A percentile compares a stretch with the other conserved stretches of the same genome.
Evolutionary conservation across 1,139 yeast species (phyloP).

Genomic region (Pichia sp.): DNA sequence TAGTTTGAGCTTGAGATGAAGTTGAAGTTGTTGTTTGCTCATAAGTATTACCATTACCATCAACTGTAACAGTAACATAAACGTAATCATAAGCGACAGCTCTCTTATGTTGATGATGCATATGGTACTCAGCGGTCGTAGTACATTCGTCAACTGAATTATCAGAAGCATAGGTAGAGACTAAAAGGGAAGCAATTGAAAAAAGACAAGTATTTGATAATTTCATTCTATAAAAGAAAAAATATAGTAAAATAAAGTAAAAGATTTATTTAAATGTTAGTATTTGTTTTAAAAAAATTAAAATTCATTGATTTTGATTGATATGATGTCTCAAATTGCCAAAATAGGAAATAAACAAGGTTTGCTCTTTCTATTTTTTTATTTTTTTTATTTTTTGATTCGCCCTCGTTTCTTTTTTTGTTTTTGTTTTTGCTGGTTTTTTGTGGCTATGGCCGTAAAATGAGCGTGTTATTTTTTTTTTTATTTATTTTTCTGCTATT

Average conservation of each 20-base stretch:
- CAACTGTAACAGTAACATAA: conserved; percentile 71
- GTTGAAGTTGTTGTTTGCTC: conserved; percentile 23
- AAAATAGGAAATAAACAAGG: neutral
- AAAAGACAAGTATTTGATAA: conserved; percentile 26
- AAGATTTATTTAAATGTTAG: too few relatives aligned
- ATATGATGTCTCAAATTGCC: neutral
- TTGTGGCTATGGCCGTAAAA: too few relatives aligned
- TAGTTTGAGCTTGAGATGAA: conserved; percentile 21
- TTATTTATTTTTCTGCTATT: too few relatives aligned
- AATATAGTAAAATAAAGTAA: too few relatives aligned
- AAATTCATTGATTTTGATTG: neutral
- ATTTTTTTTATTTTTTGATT: too few relatives aligned
- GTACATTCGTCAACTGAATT: conserved; percentile 32
- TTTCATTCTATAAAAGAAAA: conserved; percentile 29
- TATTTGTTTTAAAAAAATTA: too few relatives aligned
- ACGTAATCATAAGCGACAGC: conserved; percentile 79
- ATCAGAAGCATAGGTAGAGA: conserved; percentile 20
- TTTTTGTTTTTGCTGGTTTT: too few relatives aligned
- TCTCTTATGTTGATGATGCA: conserved; percentile 70
- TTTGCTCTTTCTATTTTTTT: too few relatives aligned
- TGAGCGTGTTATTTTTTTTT: too few relatives aligned
- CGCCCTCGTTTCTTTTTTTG: too few relatives aligned
- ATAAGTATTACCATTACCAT: conserved; percentile 52
- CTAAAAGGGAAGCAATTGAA: conserved; percentile 18
- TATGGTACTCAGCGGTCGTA: conserved; percentile 35